A percentile compares a stretch with the other conserved stretches of the same genome.
These are phyloP conservation scores for Amanita pallidorosea DNA, from an alignment of 768 basidiomycete genomes.

Conservation along the genomic window DNA sequence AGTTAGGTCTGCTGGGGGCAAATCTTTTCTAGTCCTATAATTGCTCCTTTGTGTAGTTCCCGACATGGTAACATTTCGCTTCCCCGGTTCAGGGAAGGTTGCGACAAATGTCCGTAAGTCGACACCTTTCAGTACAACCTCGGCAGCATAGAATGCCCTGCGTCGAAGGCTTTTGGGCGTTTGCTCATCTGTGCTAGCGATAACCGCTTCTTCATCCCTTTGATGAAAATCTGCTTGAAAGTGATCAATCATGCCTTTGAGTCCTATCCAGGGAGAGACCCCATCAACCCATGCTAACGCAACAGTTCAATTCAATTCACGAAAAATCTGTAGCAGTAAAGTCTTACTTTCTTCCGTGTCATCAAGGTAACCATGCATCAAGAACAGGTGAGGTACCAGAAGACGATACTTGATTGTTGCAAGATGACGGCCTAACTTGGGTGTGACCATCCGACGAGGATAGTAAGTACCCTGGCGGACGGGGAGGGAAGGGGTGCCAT, in stretches of 20 bases:
- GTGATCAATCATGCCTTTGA: constrained; percentile 73
- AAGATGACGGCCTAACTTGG: constrained; percentile 80
- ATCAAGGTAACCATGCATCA: constrained; percentile 83
- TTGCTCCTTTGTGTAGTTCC: constrained; percentile 33
- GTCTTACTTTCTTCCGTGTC: constrained; percentile 53
- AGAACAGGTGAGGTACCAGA: constrained; percentile 62
- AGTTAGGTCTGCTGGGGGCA: constrained; percentile 30
- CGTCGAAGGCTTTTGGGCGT: constrained; percentile 53
- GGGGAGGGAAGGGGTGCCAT: constrained; percentile 66
- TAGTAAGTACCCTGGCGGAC: constrained; percentile 84
- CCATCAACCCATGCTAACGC: constrained; percentile 65
- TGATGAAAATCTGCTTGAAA: constrained; percentile 91
- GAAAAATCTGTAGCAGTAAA: neutral
- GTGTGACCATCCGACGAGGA: constrained; percentile 58
- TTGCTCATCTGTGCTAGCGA: constrained; percentile 43
- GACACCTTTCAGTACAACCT: constrained; percentile 67
- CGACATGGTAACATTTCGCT: constrained; percentile 43
- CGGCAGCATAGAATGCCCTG: constrained; percentile 83
- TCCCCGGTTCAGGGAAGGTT: constrained; percentile 62
- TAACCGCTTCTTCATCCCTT: constrained; percentile 68
- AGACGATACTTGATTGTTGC: constrained; percentile 90
- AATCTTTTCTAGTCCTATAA: constrained; percentile 34
- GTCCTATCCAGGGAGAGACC: constrained; percentile 68
- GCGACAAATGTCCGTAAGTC: constrained; percentile 75
- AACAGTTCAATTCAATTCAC: constrained; percentile 2